A percentile compares a stretch with the other conserved stretches of the same genome.
phyloP scores from a whole-genome alignment of 345 rosid genomes.

The Draba incana region DNA sequence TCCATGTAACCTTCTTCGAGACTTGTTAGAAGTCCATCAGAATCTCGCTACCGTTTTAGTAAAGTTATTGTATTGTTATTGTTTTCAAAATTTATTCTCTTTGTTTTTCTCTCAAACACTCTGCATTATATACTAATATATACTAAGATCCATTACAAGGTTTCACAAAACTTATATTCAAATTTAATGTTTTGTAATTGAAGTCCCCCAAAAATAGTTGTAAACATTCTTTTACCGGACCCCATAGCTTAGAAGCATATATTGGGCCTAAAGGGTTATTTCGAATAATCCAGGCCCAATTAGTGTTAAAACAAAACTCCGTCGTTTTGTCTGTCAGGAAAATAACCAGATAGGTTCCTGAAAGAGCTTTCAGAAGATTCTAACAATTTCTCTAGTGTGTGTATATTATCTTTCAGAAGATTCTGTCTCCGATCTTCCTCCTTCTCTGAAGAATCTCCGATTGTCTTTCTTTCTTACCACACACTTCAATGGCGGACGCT shows the following conservation, averaged over 20 bases:
- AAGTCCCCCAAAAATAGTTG: too few species aligned
- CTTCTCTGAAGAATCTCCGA: conserved; percentile 27
- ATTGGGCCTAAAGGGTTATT: conserved; percentile 8
- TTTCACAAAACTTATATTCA: too few species aligned
- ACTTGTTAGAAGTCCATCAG: too few species aligned
- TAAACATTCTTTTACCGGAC: too few species aligned
- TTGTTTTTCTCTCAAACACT: too few species aligned
- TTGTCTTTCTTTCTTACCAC: conserved; percentile 32
- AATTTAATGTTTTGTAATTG: too few species aligned
- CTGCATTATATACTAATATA: too few species aligned
- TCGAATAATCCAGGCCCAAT: not conserved
- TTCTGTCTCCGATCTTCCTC: conserved; percentile 38
- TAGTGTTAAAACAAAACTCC: not conserved
- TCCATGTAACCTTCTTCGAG: too few species aligned
- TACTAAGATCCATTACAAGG: too few species aligned
- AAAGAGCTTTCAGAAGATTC: conserved; percentile 32
- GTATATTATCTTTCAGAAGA: conserved; percentile 21
- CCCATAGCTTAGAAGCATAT: not conserved
- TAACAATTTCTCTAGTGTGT: conserved; percentile 21
- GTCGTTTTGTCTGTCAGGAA: conserved; percentile 29
- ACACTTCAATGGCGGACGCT: conserved; percentile 70
- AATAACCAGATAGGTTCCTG: conserved; percentile 20
- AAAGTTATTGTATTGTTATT: too few species aligned
- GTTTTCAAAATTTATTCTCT: too few species aligned
- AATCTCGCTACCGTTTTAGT: too few species aligned